Evolutionary conservation across 2,329 filamentous ascomycete species (phyloP).

Genomic region (Arachnomyces sp.): DNA sequence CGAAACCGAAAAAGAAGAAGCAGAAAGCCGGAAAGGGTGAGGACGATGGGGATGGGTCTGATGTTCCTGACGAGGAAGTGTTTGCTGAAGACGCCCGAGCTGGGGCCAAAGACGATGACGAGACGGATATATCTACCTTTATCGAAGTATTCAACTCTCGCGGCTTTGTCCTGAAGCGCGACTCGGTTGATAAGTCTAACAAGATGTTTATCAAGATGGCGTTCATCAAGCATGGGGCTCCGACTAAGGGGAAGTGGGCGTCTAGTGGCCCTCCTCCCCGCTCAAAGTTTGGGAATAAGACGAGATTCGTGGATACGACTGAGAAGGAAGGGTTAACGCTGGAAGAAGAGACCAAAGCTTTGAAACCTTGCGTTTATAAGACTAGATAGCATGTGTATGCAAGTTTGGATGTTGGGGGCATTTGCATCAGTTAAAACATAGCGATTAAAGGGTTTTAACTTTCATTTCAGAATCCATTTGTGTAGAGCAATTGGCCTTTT

Average conservation of each 20-base stretch:
- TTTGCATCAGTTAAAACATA: too few relatives aligned
- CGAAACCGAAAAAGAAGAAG: conserved; percentile 38
- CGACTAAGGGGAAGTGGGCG: conserved; percentile 65
- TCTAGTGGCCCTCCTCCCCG: background rate
- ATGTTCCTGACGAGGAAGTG: conserved; percentile 53
- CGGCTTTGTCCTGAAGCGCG: conserved; percentile 75
- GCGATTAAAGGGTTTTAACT: too few relatives aligned
- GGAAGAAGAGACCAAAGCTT: conserved; percentile 58
- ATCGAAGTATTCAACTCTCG: conserved; percentile 71
- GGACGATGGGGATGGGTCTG: conserved; percentile 44
- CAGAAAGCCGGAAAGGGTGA: conserved; percentile 45
- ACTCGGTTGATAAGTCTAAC: conserved; percentile 72
- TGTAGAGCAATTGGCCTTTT: too few relatives aligned
- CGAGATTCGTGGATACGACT: conserved; percentile 54
- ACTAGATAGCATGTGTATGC: conserved; percentile 59
- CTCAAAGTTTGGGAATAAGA: conserved; percentile 32
- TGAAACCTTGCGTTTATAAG: conserved; percentile 97
- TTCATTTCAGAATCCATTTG: too few relatives aligned
- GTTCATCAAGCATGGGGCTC: conserved; percentile 75
- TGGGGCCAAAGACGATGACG: conserved; percentile 55
- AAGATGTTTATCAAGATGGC: conserved; percentile 99
- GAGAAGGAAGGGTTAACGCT: conserved; percentile 49
- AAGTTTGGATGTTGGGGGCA: too few relatives aligned
- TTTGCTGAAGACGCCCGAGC: conserved; percentile 42
- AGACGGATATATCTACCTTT: conserved; percentile 83